Evolutionary conservation across 441 rosid genomes (phyloP), one percentile per base, ranked within the genome.

Genomic region (Euphorbia corollata): DNA sequence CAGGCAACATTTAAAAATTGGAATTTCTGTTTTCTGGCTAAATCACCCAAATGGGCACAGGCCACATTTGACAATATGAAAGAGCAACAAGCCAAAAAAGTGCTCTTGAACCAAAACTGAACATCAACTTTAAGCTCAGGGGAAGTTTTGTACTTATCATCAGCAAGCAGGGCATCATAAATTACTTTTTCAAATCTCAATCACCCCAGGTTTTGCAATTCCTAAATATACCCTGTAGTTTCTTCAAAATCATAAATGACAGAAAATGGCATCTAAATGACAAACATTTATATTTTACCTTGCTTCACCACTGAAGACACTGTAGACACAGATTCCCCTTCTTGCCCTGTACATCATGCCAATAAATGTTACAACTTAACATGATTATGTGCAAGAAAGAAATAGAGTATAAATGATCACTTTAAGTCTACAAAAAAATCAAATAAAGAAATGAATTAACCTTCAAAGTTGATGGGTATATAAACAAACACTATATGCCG

Each of bases 391-490:
- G 61, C 15, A 6, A 66, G 59, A 62, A 73, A 75, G 59, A 50
- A 60, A 50, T 50, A 20, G 56, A 65, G 10, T 32, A 51, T 64
- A 67, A 70, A 51, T 39, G 70, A 72, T 58, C 8, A 61, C 27
- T 23, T 18, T 71, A 70, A 13, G 41, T 36, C 57, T 58, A 50
- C 32, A 45, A 69, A 59, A 24, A 13, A 10, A 75, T n/a, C 70
- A 69, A 73, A 54, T 36, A 50, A n/a, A 20, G 58, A 45, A 62
- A 65, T 47, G 64, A 73, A 80, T 73, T 8, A 71, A 94, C 99
- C 99, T 87, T 91, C 98, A 74, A 95, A 88, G 77, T 91, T 95
- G 74, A 87, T 87, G 65, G 99, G 99, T 74, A 92, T 77, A 70
- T 91, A 95, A 48, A 82, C 83, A 83, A 95, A 95, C 65, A 88